These are phyloP conservation scores for Chrysophaeum taylorii DNA, from an alignment of 352 stramenopile species.

Conservation along the genomic window DNA sequence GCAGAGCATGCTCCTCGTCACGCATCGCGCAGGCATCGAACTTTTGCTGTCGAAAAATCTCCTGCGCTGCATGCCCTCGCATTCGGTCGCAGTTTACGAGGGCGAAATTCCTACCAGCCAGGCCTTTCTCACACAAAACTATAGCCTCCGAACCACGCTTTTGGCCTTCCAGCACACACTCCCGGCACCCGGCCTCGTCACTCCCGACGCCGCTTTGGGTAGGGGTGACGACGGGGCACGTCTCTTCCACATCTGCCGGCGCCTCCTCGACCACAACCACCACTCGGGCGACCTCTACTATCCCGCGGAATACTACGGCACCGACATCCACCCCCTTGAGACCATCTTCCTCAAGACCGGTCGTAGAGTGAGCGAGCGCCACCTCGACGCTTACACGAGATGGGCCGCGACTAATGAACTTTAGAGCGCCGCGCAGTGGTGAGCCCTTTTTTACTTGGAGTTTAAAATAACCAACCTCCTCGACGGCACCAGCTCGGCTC, in stretches of 20 bases:
- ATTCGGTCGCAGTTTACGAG: not conserved
- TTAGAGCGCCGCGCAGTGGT: too few species aligned
- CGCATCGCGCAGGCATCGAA: not conserved
- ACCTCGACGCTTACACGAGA: too few species aligned
- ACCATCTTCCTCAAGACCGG: not conserved
- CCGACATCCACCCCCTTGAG: not conserved
- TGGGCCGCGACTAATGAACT: too few species aligned
- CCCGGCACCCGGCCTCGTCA: not conserved
- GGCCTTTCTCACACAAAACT: not conserved
- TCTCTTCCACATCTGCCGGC: not conserved
- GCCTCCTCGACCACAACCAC: not conserved
- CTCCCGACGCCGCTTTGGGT: not conserved
- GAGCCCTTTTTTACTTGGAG: too few species aligned
- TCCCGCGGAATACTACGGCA: not conserved
- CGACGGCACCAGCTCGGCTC: too few species aligned
- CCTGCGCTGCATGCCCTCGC: not conserved
- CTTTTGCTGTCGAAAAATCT: not conserved
- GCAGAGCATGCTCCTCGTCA: not conserved
- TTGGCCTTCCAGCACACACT: not conserved
- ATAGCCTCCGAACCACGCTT: not conserved
- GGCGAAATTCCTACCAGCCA: not conserved
- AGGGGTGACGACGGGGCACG: not conserved
- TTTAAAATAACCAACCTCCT: too few species aligned
- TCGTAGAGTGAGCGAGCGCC: too few species aligned
- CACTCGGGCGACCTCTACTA: constrained; percentile 8